phyloP scores from a whole-genome alignment of 139 green algal genomes.

The Klebsormidium nitens region DNA sequence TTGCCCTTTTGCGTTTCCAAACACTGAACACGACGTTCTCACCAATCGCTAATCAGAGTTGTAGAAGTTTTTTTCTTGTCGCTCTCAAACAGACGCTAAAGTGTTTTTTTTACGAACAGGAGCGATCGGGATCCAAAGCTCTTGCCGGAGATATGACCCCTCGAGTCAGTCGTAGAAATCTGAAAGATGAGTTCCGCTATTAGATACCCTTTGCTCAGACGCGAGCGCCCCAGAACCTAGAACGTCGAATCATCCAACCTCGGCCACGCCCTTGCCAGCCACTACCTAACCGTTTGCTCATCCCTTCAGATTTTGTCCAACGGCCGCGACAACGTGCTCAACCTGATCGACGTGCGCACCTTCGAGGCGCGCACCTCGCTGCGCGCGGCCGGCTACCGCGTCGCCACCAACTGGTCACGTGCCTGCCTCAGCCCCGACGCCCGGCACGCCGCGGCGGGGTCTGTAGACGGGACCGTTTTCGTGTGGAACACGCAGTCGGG shows the following conservation, averaged over 20 bases:
- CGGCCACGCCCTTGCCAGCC: too few species aligned
- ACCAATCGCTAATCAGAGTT: neutral
- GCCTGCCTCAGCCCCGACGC: conserved; percentile 30
- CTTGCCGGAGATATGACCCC: too few species aligned
- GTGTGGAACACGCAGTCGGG: conserved; percentile 16
- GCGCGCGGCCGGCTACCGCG: neutral
- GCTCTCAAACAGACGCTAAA: too few species aligned
- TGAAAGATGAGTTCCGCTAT: neutral
- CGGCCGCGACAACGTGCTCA: conserved; percentile 34
- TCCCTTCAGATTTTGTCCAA: conserved; percentile 5
- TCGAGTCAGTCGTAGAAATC: too few species aligned
- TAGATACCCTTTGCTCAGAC: neutral
- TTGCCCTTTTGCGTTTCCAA: neutral
- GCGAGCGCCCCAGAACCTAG: too few species aligned
- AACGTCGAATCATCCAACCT: too few species aligned
- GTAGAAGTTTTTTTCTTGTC: neutral
- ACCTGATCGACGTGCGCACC: conserved; percentile 30
- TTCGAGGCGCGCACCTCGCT: conserved; percentile 4
- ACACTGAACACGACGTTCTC: too few species aligned
- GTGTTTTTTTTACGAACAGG: too few species aligned
- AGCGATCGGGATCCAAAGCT: too few species aligned
- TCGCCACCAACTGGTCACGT: conserved; percentile 25
- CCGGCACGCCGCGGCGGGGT: conserved; percentile 22
- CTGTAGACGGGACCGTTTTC: conserved; percentile 19
- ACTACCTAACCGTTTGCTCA: too few species aligned